Percentiles rank a stretch among this genome's conserved stretches.
Evolutionary conservation across 2,329 filamentous ascomycete genomes (phyloP).

Genomic region (Macroventuria anomochaeta): DNA sequence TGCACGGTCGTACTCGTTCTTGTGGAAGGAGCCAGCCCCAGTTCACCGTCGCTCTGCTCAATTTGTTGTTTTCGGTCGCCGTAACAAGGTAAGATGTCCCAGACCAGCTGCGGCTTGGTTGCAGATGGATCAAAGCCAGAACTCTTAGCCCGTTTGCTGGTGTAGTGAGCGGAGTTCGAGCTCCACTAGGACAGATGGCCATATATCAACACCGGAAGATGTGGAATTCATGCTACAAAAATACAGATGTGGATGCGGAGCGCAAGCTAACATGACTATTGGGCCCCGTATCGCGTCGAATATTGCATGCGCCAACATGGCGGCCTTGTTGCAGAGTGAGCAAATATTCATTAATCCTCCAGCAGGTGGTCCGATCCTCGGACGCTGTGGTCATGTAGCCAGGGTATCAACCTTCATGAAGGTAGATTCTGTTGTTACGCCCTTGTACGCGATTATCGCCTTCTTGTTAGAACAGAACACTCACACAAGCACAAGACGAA

Average conservation of each 20-base stretch:
- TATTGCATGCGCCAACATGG: not conserved
- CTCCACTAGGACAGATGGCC: not conserved
- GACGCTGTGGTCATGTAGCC: constrained; percentile 9
- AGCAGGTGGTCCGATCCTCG: constrained; percentile 6
- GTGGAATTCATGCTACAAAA: not conserved
- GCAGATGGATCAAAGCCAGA: not conserved
- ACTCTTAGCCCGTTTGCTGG: not conserved
- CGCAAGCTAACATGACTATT: not conserved
- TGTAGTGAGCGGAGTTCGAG: not conserved
- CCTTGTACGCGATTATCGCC: not conserved
- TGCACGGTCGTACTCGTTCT: not conserved
- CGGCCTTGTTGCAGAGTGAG: not conserved
- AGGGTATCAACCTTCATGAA: not conserved
- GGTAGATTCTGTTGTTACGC: not conserved
- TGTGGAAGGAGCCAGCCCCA: not conserved
- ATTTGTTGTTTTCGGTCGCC: constrained; percentile 5
- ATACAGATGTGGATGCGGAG: not conserved
- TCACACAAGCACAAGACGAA: not conserved
- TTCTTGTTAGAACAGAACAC: not conserved
- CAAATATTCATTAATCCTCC: not conserved
- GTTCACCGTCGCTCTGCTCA: not conserved
- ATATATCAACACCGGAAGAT: not conserved
- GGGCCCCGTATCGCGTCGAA: not conserved
- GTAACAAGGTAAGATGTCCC: constrained; percentile 1
- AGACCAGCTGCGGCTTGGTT: constrained; percentile 11